Evolutionary conservation across 306 rosid genomes (phyloP).

Genomic region (Comarum palustre): DNA sequence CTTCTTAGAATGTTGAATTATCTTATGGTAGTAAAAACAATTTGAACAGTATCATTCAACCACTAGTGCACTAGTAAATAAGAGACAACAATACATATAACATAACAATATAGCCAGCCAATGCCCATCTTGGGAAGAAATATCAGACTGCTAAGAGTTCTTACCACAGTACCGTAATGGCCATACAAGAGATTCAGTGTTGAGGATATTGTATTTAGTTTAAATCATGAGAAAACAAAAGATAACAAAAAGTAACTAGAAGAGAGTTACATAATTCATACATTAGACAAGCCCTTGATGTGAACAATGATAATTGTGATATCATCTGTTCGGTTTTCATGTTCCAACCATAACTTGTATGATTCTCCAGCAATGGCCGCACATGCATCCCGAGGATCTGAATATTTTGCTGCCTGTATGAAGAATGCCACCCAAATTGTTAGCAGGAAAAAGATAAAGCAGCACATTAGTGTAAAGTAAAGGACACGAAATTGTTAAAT

Average conservation of each 20-base stretch:
- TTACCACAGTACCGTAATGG: background rate
- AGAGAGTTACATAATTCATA: slow-evolving; percentile 38
- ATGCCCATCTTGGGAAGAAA: slow-evolving; percentile 1
- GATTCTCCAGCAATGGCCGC: slow-evolving; percentile 95
- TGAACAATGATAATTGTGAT: slow-evolving; percentile 86
- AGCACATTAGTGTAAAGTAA: background rate
- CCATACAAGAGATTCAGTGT: slow-evolving; percentile 6
- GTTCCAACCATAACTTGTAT: slow-evolving; percentile 82
- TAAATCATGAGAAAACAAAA: background rate
- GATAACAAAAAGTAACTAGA: background rate
- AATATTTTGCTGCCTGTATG: slow-evolving; percentile 71
- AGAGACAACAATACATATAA: background rate
- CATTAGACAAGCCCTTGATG: slow-evolving; percentile 80
- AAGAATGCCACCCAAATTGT: slow-evolving; percentile 26
- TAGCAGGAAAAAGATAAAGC: slow-evolving; percentile 16
- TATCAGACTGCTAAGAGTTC: slow-evolving; percentile 1
- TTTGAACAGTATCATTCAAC: background rate
- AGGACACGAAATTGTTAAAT: background rate
- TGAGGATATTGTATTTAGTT: slow-evolving; percentile 13
- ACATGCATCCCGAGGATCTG: slow-evolving; percentile 99
- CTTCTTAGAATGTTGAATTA: background rate
- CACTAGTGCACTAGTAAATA: background rate
- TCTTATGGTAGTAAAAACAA: background rate
- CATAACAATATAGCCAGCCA: background rate
- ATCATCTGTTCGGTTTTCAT: slow-evolving; percentile 91